Conservation (phyloP, 345 rosid genomes). For the Linum tenue region DNA sequence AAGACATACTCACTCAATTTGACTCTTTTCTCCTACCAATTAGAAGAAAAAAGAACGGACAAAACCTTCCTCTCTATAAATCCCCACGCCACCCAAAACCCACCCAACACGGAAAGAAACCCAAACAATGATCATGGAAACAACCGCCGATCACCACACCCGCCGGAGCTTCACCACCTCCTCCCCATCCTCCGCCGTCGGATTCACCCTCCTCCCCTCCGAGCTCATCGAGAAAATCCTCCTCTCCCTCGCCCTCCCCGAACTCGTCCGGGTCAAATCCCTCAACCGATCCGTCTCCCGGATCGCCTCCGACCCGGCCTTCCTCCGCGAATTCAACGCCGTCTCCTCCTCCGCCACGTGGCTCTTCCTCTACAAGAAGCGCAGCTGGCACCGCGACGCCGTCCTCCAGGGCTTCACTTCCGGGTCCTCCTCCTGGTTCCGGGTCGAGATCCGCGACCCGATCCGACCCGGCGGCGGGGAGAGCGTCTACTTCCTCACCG, state of each 20-base stretch:
- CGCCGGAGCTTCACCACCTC: neutral
- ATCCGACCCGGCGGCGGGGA: slow-evolving; percentile 39
- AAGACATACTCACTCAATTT: too few species aligned
- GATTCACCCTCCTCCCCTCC: slow-evolving; percentile 69
- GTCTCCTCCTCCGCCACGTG: slow-evolving; percentile 42
- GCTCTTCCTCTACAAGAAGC: slow-evolving; percentile 64
- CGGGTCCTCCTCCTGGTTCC: slow-evolving; percentile 49
- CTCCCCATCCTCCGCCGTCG: slow-evolving; percentile 17
- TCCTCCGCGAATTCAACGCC: slow-evolving; percentile 41
- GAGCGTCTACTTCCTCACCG: slow-evolving; percentile 46
- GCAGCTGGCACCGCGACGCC: slow-evolving; percentile 50
- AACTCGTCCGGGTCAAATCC: slow-evolving; percentile 44
- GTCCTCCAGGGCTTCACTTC: slow-evolving; percentile 43
- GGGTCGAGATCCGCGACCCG: slow-evolving; percentile 35
- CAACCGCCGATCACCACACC: neutral
- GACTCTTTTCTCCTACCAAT: too few species aligned
- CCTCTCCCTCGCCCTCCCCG: slow-evolving; percentile 47
- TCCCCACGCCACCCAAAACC: neutral
- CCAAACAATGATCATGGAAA: neutral
- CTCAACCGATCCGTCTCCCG: slow-evolving; percentile 37
- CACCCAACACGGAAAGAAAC: neutral
- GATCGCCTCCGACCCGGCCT: slow-evolving; percentile 45
- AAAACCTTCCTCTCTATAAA: neutral
- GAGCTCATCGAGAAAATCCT: slow-evolving; percentile 68
- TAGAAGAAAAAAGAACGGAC: too few species aligned